These are phyloP conservation scores for Daldinia loculata DNA, from an alignment of 495 filamentous ascomycete species.

Conservation along the genomic window DNA sequence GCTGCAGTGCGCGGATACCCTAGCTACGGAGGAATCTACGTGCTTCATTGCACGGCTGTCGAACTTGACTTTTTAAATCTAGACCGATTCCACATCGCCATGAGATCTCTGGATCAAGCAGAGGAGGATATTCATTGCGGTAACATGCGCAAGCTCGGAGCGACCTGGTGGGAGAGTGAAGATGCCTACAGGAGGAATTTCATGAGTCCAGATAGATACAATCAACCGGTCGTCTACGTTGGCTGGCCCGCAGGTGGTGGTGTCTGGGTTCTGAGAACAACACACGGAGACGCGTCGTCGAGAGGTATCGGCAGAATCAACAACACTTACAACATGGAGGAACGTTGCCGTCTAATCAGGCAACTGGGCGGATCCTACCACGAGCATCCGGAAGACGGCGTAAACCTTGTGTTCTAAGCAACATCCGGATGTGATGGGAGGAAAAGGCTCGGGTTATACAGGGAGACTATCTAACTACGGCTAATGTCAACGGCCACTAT, in stretches of 20 bases:
- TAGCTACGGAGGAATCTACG: constrained; percentile 37
- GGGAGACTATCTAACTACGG: background rate
- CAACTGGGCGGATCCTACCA: constrained; percentile 42
- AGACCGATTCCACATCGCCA: constrained; percentile 35
- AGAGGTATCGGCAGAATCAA: constrained; percentile 35
- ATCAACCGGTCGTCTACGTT: constrained; percentile 26
- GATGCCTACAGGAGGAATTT: constrained; percentile 24
- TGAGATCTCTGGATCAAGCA: constrained; percentile 24
- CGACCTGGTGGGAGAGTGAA: constrained; percentile 41
- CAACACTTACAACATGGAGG: constrained; percentile 44
- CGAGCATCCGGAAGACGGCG: constrained; percentile 41
- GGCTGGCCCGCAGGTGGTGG: constrained; percentile 39
- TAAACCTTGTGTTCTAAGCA: constrained; percentile 27
- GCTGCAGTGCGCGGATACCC: constrained; percentile 37
- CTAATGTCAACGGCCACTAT: background rate
- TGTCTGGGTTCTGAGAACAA: constrained; percentile 35
- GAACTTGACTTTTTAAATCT: constrained; percentile 40
- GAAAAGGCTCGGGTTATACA: constrained; percentile 5
- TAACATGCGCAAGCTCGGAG: constrained; percentile 41
- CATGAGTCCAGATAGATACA: constrained; percentile 22
- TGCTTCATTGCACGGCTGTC: constrained; percentile 32
- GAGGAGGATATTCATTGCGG: constrained; percentile 37
- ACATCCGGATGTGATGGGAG: background rate
- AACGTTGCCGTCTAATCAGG: constrained; percentile 42
- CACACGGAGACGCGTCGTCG: constrained; percentile 25